Evolutionary conservation across 2,329 filamentous ascomycete genomes (phyloP), one percentile per base, ranked within the genome.

Genomic region (Claviceps paspali): DNA sequence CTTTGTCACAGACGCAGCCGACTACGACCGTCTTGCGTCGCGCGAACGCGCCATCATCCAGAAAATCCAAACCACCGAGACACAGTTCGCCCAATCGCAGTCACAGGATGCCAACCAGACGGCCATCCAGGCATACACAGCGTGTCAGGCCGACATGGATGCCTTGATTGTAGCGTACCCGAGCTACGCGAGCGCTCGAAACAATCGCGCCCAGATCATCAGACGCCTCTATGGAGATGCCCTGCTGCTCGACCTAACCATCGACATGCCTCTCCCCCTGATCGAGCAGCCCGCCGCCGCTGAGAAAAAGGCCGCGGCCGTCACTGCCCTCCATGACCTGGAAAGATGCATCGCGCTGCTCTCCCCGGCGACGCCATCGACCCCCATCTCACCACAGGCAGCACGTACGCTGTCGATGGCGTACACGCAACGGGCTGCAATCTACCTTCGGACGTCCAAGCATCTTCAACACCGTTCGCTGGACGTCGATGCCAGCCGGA

Each of bases 151-250:
- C 8, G 55, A 61, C 5, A 60, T 87, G 5, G 64, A 67, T 22
- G 51, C 55, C 2, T 62, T 85, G 23, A 70, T 85, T 29, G 49
- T 60, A 2, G 56, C 68, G 18, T 53, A 73, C 37, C 78, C 81
- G 3, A 56, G 61, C 23, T 87, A 87, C 54, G 79, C 81, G 17
- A 82, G 78, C 44, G 79, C 76, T 5, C 70, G 74, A 40, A 81
- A 85, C 52, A 87, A 88, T 55, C 68, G 81, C 35, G 82, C 78
- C 3, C 82, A 87, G 53, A 67, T 78, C 7, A 48, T 70, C 22
- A 62, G 79, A 17, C 62, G 78, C 33, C 56, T 76, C 39, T 75
- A 79, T 43, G 77, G 76, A 9, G 76, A 81, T 49, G 58, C 62
- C 2, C 62, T 76, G 50, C 56, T 79, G 17, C 53, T 75, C 26